phyloP scores from a whole-genome alignment of 148 eudicot genomes.

The Hydrangea macrophylla region DNA sequence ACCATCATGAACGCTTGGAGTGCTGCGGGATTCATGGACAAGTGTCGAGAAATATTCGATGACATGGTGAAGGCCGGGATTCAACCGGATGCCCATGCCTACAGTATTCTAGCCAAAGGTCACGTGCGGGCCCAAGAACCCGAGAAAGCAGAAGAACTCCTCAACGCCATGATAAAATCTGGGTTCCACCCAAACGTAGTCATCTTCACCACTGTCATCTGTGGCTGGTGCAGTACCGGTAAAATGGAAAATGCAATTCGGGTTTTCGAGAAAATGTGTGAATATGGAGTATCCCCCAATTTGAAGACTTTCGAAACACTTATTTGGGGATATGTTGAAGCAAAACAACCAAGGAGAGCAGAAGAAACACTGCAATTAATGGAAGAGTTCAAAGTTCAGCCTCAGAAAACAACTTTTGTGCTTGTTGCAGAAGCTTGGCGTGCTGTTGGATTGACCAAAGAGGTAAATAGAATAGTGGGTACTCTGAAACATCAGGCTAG shows the following conservation, averaged over 20 bases:
- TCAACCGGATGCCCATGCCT: slow-evolving; percentile 62
- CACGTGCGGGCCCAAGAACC: slow-evolving; percentile 58
- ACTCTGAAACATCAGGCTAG: slow-evolving; percentile 6
- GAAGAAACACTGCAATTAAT: slow-evolving; percentile 59
- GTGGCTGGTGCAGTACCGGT: slow-evolving; percentile 68
- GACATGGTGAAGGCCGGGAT: slow-evolving; percentile 76
- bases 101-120: slow-evolving; percentile 81
- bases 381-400: slow-evolving; percentile 45
- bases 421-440: slow-evolving; percentile 60
- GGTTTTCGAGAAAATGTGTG: slow-evolving; percentile 53
- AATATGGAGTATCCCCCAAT: slow-evolving; percentile 56
- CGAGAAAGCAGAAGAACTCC: slow-evolving; percentile 66
- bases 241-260: slow-evolving; percentile 59
- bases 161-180: slow-evolving; percentile 41
- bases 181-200: slow-evolving; percentile 61
- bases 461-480: slow-evolving; percentile 26
- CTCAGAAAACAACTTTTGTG: slow-evolving; percentile 48
- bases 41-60: slow-evolving; percentile 65
- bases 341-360: slow-evolving; percentile 70
- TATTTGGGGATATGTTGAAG: slow-evolving; percentile 69
- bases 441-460: slow-evolving; percentile 37
- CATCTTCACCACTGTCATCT: slow-evolving; percentile 69
- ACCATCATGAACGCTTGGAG: slow-evolving; percentile 85
- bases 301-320: slow-evolving; percentile 76
- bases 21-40: slow-evolving; percentile 66